phyloP scores from a whole-genome alignment of 805 yeast genomes.

The Candida tibetensis region DNA sequence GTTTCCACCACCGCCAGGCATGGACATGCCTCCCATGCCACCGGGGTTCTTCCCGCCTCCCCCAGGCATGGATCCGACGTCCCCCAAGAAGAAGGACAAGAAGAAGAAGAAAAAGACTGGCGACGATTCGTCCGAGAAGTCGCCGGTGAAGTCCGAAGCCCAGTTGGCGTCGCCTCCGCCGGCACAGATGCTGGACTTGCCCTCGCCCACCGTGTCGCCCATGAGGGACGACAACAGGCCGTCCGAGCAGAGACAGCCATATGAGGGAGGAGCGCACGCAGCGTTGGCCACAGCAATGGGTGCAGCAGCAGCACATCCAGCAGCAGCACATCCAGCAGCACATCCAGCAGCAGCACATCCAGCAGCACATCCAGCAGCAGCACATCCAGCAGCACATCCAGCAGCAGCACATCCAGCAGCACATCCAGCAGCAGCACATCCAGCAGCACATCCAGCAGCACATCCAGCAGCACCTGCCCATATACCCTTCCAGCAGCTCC shows the following conservation, averaged over 20 bases:
- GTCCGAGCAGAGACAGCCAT: neutral
- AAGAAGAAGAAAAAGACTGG: constrained; percentile 13
- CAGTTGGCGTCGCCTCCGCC: neutral
- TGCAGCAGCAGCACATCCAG: constrained; percentile 1
- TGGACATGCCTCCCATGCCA: constrained; percentile 9
- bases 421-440: constrained; percentile 1
- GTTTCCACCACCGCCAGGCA: constrained; percentile 8
- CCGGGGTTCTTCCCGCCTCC: constrained; percentile 12
- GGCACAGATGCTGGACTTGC: neutral
- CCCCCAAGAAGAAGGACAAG: constrained; percentile 10
- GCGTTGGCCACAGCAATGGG: neutral
- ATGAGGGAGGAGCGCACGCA: neutral
- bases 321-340: neutral
- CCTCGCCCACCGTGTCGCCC: constrained; percentile 5
- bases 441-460: constrained; percentile 5
- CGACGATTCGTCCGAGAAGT: neutral
- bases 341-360: constrained; percentile 1
- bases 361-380: constrained; percentile 1
- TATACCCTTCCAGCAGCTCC: too few species aligned
- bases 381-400: constrained; percentile 1
- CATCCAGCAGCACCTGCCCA: constrained; percentile 1
- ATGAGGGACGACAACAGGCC: neutral
- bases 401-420: constrained; percentile 2
- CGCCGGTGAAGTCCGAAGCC: neutral
- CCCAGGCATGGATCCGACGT: constrained; percentile 10